A percentile compares a stretch with the other conserved stretches of the same genome.
Evolutionary conservation across 2,329 filamentous ascomycete species (phyloP).

Genomic region (Aspergillus sp.): DNA sequence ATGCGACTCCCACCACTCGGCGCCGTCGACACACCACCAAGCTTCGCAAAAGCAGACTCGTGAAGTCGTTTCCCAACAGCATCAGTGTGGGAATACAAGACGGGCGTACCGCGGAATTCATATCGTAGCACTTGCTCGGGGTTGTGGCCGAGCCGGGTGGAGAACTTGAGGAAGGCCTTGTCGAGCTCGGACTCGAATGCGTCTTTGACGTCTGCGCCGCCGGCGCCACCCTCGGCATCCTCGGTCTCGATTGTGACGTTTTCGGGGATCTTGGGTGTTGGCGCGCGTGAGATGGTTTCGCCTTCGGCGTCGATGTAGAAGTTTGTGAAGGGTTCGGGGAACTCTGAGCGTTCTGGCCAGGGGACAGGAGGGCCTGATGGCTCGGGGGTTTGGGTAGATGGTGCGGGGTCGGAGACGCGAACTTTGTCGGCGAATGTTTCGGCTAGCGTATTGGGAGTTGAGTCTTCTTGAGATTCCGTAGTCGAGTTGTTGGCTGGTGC

Average conservation of each 20-base stretch:
- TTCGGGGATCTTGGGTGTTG: conserved; percentile 50
- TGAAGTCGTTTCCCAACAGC: conserved; percentile 66
- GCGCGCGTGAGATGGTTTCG: conserved; percentile 69
- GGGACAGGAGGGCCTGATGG: conserved; percentile 57
- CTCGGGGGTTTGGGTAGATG: conserved; percentile 31
- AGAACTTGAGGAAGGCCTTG: conserved; percentile 75
- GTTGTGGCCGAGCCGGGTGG: conserved; percentile 74
- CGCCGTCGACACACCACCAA: conserved; percentile 19
- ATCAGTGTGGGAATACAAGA: conserved; percentile 81
- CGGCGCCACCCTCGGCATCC: conserved; percentile 35
- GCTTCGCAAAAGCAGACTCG: conserved; percentile 18
- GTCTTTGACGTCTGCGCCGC: conserved; percentile 57
- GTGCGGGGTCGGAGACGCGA: conserved; percentile 47
- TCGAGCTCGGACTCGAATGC: conserved; percentile 75
- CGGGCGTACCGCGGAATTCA: conserved; percentile 68
- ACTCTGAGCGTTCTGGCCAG: conserved; percentile 69
- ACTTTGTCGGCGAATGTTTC: conserved; percentile 74
- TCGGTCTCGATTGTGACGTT: conserved; percentile 46
- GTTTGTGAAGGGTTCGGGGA: conserved; percentile 70
- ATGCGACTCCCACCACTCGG: conserved; percentile 48
- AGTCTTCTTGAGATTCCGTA: neutral
- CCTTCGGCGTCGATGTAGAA: conserved; percentile 89
- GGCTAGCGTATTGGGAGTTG: conserved; percentile 61
- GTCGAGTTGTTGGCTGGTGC: conserved; percentile 38
- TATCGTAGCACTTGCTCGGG: conserved; percentile 81